These are phyloP conservation scores for Exserohilum rostratum DNA, from an alignment of 2,329 filamentous ascomycete genomes.

Conservation along the genomic window DNA sequence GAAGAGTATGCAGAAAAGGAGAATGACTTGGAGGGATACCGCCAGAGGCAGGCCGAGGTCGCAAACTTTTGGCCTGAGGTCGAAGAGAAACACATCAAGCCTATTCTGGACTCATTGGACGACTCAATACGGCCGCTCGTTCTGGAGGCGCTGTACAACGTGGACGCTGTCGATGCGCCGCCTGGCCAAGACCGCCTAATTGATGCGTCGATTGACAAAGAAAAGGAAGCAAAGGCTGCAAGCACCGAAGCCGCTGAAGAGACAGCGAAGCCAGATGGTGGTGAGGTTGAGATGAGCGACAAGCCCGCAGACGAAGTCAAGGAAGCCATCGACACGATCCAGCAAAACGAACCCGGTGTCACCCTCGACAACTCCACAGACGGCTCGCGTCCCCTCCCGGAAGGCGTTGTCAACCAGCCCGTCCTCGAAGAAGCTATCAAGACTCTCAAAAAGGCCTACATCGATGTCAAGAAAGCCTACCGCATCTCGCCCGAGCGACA, in stretches of 20 bases:
- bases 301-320: slow-evolving; percentile 27
- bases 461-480: slow-evolving; percentile 82
- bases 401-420: slow-evolving; percentile 35
- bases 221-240: slow-evolving; percentile 13
- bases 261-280: slow-evolving; percentile 13
- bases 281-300: slow-evolving; percentile 11
- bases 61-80: slow-evolving; percentile 81
- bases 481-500: slow-evolving; percentile 76
- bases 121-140: slow-evolving; percentile 68
- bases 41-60: slow-evolving; percentile 75
- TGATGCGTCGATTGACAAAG: slow-evolving; percentile 36
- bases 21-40: slow-evolving; percentile 71
- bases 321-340: slow-evolving; percentile 30
- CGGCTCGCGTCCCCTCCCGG: slow-evolving; percentile 35
- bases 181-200: slow-evolving; percentile 41
- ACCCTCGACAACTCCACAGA: slow-evolving; percentile 38
- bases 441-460: slow-evolving; percentile 77
- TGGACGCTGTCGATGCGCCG: slow-evolving; percentile 39
- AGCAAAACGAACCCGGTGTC: slow-evolving; percentile 33
- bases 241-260: slow-evolving; percentile 17
- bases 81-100: slow-evolving; percentile 81
- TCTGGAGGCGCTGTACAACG: slow-evolving; percentile 62
- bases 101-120: slow-evolving; percentile 64
- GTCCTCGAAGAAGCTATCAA: slow-evolving; percentile 54
- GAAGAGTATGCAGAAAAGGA: slow-evolving; percentile 77